Evolutionary conservation across 2,329 filamentous ascomycete species (phyloP).

Genomic region (Ascocoryne sarcoides): DNA sequence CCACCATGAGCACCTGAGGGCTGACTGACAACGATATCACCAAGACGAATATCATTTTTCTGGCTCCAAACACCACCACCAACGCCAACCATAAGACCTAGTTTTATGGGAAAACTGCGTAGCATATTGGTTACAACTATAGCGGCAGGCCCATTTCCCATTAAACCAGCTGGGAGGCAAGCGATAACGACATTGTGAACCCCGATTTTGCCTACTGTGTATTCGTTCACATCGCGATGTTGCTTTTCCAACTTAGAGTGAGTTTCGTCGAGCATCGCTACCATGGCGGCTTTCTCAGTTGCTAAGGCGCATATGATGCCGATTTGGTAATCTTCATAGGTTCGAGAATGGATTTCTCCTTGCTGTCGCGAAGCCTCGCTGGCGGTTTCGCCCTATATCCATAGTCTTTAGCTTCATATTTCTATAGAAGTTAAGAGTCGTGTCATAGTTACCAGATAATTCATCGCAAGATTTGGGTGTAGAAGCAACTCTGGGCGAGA

Average conservation of each 20-base stretch:
- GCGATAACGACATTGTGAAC: constrained; percentile 17
- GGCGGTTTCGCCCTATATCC: too few relatives aligned
- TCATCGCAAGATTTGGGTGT: too few relatives aligned
- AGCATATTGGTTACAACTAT: constrained; percentile 14
- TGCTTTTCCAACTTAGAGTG: constrained; percentile 10
- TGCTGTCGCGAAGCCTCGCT: too few relatives aligned
- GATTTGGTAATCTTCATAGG: too few relatives aligned
- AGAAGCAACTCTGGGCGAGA: too few relatives aligned
- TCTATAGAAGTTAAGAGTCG: too few relatives aligned
- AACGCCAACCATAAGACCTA: constrained; percentile 15
- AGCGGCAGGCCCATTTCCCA: constrained; percentile 15
- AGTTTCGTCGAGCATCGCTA: constrained; percentile 11
- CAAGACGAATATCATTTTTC: constrained; percentile 24
- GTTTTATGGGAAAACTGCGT: constrained; percentile 12
- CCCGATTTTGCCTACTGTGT: constrained; percentile 13
- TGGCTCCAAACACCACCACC: constrained; percentile 10
- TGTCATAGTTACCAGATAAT: too few relatives aligned
- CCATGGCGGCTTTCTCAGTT: too few relatives aligned
- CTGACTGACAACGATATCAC: constrained; percentile 19
- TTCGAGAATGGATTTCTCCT: too few relatives aligned
- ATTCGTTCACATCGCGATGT: constrained; percentile 12
- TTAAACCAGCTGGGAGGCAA: constrained; percentile 9
- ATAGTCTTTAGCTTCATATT: too few relatives aligned
- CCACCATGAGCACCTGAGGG: constrained; percentile 14
- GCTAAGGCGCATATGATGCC: too few relatives aligned